Conservation (phyloP, 306 rosid species). For the Sphenostylis stenocarpa region DNA sequence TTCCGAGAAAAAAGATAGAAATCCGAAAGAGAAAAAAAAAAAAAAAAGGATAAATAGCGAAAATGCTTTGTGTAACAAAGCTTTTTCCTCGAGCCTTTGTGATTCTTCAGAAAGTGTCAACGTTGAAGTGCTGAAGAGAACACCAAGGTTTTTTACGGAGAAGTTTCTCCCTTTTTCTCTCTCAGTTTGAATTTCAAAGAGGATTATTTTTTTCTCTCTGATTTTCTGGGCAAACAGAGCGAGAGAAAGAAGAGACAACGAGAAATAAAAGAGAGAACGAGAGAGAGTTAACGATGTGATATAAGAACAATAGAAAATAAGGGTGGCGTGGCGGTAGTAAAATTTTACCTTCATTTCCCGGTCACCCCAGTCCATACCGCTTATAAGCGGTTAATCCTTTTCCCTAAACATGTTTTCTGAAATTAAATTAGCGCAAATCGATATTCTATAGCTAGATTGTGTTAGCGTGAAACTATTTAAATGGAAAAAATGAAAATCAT, state of each 20-base stretch:
- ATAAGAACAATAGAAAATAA: conserved; percentile 27
- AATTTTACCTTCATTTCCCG: conserved; percentile 38
- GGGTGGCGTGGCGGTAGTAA: conserved; percentile 35
- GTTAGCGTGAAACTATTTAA: background rate
- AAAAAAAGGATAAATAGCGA: conserved; percentile 8
- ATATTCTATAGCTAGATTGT: background rate
- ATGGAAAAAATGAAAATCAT: background rate
- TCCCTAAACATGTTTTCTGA: background rate
- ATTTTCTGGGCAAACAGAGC: conserved; percentile 49
- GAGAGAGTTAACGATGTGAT: conserved; percentile 37
- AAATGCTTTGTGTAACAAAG: conserved; percentile 13
- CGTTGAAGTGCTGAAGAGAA: conserved; percentile 47
- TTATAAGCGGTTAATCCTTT: conserved; percentile 43
- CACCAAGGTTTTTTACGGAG: conserved; percentile 17
- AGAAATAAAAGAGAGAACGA: conserved; percentile 13
- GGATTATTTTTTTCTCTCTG: conserved; percentile 10
- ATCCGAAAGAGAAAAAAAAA: background rate
- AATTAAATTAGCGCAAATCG: conserved; percentile 40
- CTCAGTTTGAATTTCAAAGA: conserved; percentile 27
- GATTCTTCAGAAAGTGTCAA: conserved; percentile 39
- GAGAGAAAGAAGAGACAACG: conserved; percentile 17
- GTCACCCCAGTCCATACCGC: conserved; percentile 54
- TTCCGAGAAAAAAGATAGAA: background rate
- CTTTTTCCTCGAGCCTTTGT: background rate
- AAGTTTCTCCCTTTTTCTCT: background rate